These are phyloP conservation scores for Sideroxylon spinosum DNA, from an alignment of 179 eudicot species.

Conservation along the genomic window DNA sequence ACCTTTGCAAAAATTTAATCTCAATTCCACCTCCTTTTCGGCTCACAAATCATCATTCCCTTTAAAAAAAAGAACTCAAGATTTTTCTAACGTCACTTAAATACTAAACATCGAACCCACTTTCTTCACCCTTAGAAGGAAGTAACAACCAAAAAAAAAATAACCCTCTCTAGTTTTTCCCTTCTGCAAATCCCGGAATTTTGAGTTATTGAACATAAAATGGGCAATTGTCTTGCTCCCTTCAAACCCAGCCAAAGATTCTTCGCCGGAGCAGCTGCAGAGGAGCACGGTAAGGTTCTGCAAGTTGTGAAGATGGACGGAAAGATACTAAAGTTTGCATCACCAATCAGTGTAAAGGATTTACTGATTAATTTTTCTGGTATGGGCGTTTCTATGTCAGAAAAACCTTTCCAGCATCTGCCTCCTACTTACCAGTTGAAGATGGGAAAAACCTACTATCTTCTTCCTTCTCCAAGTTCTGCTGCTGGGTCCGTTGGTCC, in stretches of 20 bases:
- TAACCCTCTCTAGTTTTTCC: conserved; percentile 4
- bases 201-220: conserved; percentile 3
- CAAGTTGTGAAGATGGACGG: conserved; percentile 50
- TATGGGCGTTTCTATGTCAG: conserved; percentile 32
- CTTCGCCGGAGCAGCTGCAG: background rate
- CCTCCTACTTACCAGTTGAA: conserved; percentile 36
- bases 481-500: background rate
- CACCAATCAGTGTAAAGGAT: conserved; percentile 36
- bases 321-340: conserved; percentile 40
- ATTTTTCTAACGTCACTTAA: background rate
- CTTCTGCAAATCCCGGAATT: background rate
- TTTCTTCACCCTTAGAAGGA: background rate
- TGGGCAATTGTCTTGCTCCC: conserved; percentile 40
- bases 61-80: background rate
- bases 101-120: background rate
- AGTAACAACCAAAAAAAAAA: background rate
- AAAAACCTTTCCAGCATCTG: conserved; percentile 35
- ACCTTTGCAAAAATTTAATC: conserved; percentile 8
- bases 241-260: conserved; percentile 19
- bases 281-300: conserved; percentile 23
- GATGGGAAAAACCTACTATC: conserved; percentile 36
- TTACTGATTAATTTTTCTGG: conserved; percentile 36
- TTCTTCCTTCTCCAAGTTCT: conserved; percentile 23
- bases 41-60: background rate
- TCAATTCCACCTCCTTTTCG: conserved; percentile 4